A percentile compares a stretch with the other conserved stretches of the same genome.
phyloP scores from a whole-genome alignment of 164 flowering plant genomes.

The Magnolia changhungtana region DNA sequence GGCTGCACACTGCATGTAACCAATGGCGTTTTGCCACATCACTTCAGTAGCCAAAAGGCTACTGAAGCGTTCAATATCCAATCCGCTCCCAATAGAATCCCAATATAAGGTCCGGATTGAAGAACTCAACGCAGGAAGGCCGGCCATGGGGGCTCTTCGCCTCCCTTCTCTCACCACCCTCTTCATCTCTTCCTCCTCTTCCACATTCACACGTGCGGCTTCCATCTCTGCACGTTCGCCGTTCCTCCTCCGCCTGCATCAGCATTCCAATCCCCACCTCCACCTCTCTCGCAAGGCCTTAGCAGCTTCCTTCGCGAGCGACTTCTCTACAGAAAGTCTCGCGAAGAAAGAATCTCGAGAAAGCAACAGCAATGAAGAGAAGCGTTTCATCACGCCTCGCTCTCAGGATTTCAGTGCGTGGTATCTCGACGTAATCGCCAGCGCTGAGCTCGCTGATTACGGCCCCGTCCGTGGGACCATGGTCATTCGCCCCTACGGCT shows the following conservation, averaged over 20 bases:
- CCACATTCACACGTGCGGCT: not conserved
- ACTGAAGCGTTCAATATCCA: too few relatives aligned
- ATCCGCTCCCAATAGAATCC: too few relatives aligned
- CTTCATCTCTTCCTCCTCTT: conserved; percentile 10
- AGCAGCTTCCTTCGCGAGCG: conserved; percentile 21
- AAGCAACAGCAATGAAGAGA: conserved; percentile 24
- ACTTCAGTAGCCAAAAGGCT: too few relatives aligned
- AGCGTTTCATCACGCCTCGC: conserved; percentile 65
- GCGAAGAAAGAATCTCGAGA: not conserved
- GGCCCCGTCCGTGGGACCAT: conserved; percentile 98
- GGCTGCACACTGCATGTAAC: too few relatives aligned
- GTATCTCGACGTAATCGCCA: conserved; percentile 80
- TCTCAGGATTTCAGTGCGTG: conserved; percentile 94
- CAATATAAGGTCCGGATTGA: not conserved
- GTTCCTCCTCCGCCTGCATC: not conserved
- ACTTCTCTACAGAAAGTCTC: conserved; percentile 25
- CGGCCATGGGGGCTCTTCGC: conserved; percentile 15
- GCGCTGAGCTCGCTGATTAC: conserved; percentile 89
- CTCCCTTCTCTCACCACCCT: conserved; percentile 8
- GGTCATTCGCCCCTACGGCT: conserved; percentile 97
- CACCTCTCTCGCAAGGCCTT: conserved; percentile 10
- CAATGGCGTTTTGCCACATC: too few relatives aligned
- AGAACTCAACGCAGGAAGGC: not conserved
- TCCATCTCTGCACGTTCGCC: conserved; percentile 2
- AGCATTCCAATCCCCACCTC: not conserved